Conservation (phyloP, 2,329 filamentous ascomycete species). For the Diaporthe citrichinensis region DNA sequence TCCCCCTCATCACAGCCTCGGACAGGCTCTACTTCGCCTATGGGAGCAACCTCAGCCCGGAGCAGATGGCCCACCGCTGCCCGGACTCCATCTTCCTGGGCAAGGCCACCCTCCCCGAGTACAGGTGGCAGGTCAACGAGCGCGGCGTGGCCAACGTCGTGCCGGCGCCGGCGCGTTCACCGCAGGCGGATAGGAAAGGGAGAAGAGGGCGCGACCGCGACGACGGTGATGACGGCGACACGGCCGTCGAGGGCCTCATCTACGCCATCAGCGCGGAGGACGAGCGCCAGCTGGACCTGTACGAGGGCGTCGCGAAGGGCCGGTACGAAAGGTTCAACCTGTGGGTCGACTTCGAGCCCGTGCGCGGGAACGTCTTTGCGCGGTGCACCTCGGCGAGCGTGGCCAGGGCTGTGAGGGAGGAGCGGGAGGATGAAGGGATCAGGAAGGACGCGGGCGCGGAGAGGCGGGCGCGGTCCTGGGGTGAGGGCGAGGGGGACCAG, state of each 20-base stretch:
- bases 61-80: constrained; percentile 18
- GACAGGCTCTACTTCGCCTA: constrained; percentile 26
- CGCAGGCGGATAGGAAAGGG: no score
- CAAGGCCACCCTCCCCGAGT: constrained; percentile 1
- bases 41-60: constrained; percentile 13
- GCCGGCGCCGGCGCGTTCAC: background rate
- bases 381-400: constrained; percentile 16
- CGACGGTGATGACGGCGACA: background rate
- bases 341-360: constrained; percentile 16
- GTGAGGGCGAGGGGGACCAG: background rate
- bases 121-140: constrained; percentile 22
- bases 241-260: background rate
- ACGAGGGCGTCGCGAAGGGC: background rate
- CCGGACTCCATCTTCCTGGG: constrained; percentile 14
- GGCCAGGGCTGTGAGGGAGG: background rate
- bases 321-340: background rate
- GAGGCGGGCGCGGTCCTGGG: constrained; percentile 1
- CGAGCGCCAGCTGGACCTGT: background rate
- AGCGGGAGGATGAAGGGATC: background rate
- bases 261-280: background rate
- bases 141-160: constrained; percentile 2
- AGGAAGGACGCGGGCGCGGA: background rate
- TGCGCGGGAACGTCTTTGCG: constrained; percentile 7
- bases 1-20: constrained; percentile 14
- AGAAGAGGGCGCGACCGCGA: background rate